These are phyloP conservation scores for Penicillium waksmanii DNA, from an alignment of 495 filamentous ascomycete species.

Conservation along the genomic window DNA sequence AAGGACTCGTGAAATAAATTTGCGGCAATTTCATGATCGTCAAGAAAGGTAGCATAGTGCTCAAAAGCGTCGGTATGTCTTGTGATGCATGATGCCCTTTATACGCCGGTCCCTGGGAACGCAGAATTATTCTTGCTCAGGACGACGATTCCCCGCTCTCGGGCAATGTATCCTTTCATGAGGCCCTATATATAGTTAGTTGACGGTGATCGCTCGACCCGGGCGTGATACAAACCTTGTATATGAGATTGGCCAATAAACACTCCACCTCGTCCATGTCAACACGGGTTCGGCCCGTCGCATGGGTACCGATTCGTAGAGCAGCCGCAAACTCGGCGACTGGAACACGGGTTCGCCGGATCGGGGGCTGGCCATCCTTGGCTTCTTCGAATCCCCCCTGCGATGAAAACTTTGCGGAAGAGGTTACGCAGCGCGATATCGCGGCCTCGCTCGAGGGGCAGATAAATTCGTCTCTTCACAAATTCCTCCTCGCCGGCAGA, in stretches of 20 bases:
- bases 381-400: constrained; percentile 73
- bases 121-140: constrained; percentile 81
- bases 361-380: constrained; percentile 63
- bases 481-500: constrained; percentile 81
- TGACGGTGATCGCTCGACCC: constrained; percentile 6
- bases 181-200: constrained; percentile 61
- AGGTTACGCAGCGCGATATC: constrained; percentile 91
- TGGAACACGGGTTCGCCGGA: constrained; percentile 76
- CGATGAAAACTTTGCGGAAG: constrained; percentile 84
- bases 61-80: background rate
- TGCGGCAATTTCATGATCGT: background rate
- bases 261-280: constrained; percentile 96
- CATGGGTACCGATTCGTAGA: constrained; percentile 54
- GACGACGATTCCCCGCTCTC: constrained; percentile 85
- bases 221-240: constrained; percentile 68
- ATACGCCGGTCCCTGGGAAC: constrained; percentile 95
- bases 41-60: background rate
- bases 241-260: constrained; percentile 90
- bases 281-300: constrained; percentile 63
- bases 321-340: constrained; percentile 78
- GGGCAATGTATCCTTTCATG: constrained; percentile 97
- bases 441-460: constrained; percentile 87
- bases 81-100: constrained; percentile 20
- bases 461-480: constrained; percentile 91
- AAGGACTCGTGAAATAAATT: background rate